Conservation (phyloP, 2,329 filamentous ascomycete species). For the Arthrobotrys sphaeroides region DNA sequence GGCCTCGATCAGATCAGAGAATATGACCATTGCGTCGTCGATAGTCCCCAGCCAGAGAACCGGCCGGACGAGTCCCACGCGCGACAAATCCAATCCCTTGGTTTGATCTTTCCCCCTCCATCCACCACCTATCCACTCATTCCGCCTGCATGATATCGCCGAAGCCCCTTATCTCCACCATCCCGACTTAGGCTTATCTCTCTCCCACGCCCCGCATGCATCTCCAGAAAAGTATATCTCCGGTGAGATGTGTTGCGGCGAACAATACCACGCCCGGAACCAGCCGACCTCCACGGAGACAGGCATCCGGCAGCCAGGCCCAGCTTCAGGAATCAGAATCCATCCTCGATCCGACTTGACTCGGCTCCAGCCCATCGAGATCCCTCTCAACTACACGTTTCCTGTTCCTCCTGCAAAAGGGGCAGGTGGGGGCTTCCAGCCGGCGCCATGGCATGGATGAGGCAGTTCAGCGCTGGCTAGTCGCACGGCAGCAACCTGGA, state of each 20-base stretch:
- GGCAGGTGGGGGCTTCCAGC: conserved; percentile 30
- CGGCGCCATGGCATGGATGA: conserved; percentile 37
- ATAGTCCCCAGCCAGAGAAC: conserved; percentile 4
- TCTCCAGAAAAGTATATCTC: no score
- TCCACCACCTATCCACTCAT: background rate
- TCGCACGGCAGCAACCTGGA: conserved; percentile 12
- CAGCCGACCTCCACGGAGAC: conserved; percentile 46
- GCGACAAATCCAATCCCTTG: conserved; percentile 16
- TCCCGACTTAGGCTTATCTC: background rate
- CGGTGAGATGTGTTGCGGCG: conserved; percentile 26
- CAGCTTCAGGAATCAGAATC: background rate
- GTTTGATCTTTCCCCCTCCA: background rate
- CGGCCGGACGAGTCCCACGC: background rate
- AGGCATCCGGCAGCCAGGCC: conserved; percentile 5
- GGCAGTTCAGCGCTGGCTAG: conserved; percentile 37
- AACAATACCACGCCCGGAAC: conserved; percentile 39
- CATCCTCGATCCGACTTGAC: background rate
- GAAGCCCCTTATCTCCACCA: background rate
- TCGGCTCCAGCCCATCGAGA: conserved; percentile 13
- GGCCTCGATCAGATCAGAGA: conserved; percentile 12
- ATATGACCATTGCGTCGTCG: conserved; percentile 10
- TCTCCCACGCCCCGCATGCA: background rate
- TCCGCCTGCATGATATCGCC: conserved; percentile 8
- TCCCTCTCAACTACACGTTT: conserved; percentile 12
- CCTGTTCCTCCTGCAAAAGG: conserved; percentile 7